These are phyloP conservation scores for Pichia sp. DNA, from an alignment of 1,139 yeast genomes.

Conservation along the genomic window DNA sequence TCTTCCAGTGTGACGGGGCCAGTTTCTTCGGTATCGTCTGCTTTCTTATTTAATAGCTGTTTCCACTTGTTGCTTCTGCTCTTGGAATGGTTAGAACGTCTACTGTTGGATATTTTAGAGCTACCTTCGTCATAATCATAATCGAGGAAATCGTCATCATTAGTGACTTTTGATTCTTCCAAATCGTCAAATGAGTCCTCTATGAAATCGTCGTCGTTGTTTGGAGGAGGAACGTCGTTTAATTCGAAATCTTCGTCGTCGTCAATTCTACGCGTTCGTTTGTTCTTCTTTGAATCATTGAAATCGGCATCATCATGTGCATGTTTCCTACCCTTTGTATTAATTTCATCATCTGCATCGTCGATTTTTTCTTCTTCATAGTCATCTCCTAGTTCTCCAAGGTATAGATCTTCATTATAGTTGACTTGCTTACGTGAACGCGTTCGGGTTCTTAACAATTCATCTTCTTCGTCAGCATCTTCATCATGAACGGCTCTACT, in stretches of 20 bases:
- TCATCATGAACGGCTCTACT: slow-evolving; percentile 17
- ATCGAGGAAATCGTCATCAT: slow-evolving; percentile 19
- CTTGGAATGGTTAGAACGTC: background rate
- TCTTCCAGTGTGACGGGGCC: slow-evolving; percentile 23
- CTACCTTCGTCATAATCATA: slow-evolving; percentile 25
- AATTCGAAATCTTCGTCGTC: slow-evolving; percentile 30
- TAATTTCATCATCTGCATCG: slow-evolving; percentile 1
- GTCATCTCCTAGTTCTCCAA: slow-evolving; percentile 6
- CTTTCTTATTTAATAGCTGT: background rate
- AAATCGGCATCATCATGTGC: slow-evolving; percentile 21
- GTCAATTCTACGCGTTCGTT: slow-evolving; percentile 16
- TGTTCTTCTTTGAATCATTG: slow-evolving; percentile 6
- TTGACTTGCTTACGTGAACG: slow-evolving; percentile 29
- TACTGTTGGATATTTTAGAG: slow-evolving; percentile 5
- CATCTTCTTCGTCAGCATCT: slow-evolving; percentile 36
- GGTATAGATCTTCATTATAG: slow-evolving; percentile 32
- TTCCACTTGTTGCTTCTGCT: slow-evolving; percentile 4
- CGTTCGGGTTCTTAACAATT: slow-evolving; percentile 26
- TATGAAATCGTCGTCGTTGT: slow-evolving; percentile 16
- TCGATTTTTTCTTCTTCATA: slow-evolving; percentile 1
- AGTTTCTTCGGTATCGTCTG: background rate
- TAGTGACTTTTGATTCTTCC: too few species aligned
- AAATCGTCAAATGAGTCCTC: slow-evolving; percentile 16
- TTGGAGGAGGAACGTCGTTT: slow-evolving; percentile 22
- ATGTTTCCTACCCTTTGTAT: background rate